These are phyloP conservation scores for Cucurbita pepo DNA, from an alignment of 306 rosid genomes.

Conservation along the genomic window DNA sequence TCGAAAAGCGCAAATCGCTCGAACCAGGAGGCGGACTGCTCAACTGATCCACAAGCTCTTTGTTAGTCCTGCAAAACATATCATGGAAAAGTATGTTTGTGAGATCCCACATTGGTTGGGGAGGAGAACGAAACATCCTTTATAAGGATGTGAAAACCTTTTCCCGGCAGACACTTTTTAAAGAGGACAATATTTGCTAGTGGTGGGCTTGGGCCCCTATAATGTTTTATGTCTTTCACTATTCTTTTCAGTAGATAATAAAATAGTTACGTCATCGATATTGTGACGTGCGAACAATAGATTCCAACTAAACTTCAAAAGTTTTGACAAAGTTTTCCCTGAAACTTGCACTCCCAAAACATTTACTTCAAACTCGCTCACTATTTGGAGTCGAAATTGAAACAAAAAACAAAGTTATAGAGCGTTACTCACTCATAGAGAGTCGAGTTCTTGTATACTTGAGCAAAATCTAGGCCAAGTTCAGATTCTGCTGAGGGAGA, in stretches of 20 bases:
- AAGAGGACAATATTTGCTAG: no score
- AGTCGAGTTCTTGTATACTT: slow-evolving; percentile 24
- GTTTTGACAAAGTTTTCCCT: background rate
- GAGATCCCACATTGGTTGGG: no score
- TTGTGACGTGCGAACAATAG: background rate
- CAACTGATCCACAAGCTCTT: slow-evolving; percentile 11
- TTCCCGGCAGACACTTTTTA: no score
- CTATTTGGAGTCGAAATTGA: background rate
- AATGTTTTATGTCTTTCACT: background rate
- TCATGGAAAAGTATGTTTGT: background rate
- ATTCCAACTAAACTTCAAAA: background rate
- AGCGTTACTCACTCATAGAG: slow-evolving; percentile 15
- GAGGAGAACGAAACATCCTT: no score
- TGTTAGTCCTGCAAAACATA: slow-evolving; percentile 6
- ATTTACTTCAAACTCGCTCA: background rate
- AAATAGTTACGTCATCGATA: no score
- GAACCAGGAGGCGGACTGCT: slow-evolving; percentile 20
- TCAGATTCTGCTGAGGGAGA: slow-evolving; percentile 22
- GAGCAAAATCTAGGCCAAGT: slow-evolving; percentile 23
- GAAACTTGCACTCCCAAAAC: background rate
- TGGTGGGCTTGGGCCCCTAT: no score
- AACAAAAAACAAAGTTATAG: background rate
- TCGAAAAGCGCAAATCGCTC: slow-evolving; percentile 20
- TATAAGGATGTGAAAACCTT: no score
- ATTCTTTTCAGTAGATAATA: no score